Conservation (phyloP, 1,284 basidiomycete species). For the Sporisorium exsertum region DNA sequence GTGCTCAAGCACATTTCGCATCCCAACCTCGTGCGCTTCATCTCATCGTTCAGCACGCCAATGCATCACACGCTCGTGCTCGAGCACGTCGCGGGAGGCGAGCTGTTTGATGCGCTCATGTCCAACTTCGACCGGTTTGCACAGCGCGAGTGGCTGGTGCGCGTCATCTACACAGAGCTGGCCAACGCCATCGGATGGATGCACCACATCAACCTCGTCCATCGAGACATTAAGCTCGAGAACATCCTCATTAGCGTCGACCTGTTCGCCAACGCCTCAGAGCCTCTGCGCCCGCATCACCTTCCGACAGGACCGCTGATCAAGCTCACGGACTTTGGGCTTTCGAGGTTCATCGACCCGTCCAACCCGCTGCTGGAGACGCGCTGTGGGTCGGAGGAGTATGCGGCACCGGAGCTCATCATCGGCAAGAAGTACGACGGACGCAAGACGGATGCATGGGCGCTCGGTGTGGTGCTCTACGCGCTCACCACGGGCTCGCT, state of each 20-base stretch:
- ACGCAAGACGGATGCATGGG: constrained; percentile 88
- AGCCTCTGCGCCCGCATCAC: constrained; percentile 42
- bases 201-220: constrained; percentile 86
- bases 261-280: constrained; percentile 38
- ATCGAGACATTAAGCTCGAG: constrained; percentile 93
- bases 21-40: constrained; percentile 82
- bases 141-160: constrained; percentile 75
- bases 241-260: constrained; percentile 70
- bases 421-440: constrained; percentile 83
- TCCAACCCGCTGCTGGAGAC: constrained; percentile 80
- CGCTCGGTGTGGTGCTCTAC: constrained; percentile 84
- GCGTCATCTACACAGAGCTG: constrained; percentile 83
- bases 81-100: constrained; percentile 82
- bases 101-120: constrained; percentile 81
- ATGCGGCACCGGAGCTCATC: constrained; percentile 90
- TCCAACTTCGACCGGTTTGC: constrained; percentile 75
- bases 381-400: constrained; percentile 89
- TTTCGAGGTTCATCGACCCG: constrained; percentile 85
- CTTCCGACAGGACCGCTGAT: constrained; percentile 75
- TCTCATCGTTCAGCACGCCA: constrained; percentile 80
- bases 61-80: constrained; percentile 84
- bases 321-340: constrained; percentile 90
- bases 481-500: constrained; percentile 77
- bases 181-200: constrained; percentile 87
- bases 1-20: constrained; percentile 87